A percentile compares a stretch with the other conserved stretches of the same genome.
Conservation (phyloP, 106 monocot genomes). For the Apostasia ramifera region DNA sequence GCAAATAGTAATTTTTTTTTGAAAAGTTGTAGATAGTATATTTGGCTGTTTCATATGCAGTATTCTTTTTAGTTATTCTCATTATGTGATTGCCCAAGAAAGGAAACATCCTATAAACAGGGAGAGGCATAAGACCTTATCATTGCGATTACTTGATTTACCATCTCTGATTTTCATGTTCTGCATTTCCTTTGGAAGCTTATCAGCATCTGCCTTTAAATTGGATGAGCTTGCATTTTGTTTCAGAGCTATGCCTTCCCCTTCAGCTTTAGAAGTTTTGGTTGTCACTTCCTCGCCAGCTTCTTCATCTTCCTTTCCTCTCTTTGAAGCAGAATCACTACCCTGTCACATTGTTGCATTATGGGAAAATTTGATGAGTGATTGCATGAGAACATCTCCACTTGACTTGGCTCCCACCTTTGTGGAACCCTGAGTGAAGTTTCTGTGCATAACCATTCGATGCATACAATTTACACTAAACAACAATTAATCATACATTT, state of each 20-base stretch:
- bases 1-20: too few species aligned
- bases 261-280: slow-evolving; percentile 10
- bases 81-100: not conserved
- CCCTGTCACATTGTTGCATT: slow-evolving; percentile 13
- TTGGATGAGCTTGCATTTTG: slow-evolving; percentile 9
- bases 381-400: not conserved
- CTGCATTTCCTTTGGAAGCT: slow-evolving; percentile 33
- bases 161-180: slow-evolving; percentile 28
- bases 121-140: slow-evolving; percentile 10
- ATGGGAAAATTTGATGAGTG: not conserved
- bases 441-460: not conserved
- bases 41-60: too few species aligned
- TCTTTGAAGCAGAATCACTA: slow-evolving; percentile 21
- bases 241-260: slow-evolving; percentile 9
- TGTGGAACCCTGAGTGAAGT: not conserved
- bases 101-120: not conserved
- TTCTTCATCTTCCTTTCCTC: slow-evolving; percentile 27
- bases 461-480: not conserved
- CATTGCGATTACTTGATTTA: slow-evolving; percentile 10
- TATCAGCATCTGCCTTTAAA: slow-evolving; percentile 17
- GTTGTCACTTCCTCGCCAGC: slow-evolving; percentile 6
- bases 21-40: too few species aligned
- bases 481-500: not conserved
- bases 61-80: too few species aligned
- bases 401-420: not conserved